These are phyloP conservation scores for Oryza rufipogon DNA, from an alignment of 176 grass and related monocot genomes.

Conservation along the genomic window DNA sequence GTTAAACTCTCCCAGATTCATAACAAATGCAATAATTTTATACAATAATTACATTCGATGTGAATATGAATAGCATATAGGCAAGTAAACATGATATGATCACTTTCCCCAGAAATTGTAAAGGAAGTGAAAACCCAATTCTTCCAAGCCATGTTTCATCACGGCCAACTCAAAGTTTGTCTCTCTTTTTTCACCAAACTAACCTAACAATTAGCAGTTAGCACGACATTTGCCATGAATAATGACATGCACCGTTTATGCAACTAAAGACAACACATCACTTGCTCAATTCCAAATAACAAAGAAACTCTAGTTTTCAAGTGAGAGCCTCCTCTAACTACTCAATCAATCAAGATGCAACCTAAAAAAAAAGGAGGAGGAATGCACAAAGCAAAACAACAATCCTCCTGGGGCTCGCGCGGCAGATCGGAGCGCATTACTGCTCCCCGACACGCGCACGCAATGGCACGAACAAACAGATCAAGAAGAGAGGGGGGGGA, in stretches of 20 bases:
- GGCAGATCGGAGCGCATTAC: conserved; percentile 49
- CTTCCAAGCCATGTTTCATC: conserved; percentile 22
- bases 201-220: neutral
- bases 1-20: conserved; percentile 5
- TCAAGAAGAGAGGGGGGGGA: conserved; percentile 35
- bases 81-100: conserved; percentile 19
- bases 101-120: conserved; percentile 3
- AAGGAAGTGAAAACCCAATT: neutral
- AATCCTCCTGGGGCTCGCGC: conserved; percentile 10
- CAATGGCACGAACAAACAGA: conserved; percentile 31
- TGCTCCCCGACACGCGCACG: conserved; percentile 1
- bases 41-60: neutral
- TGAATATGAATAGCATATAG: neutral
- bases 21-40: neutral
- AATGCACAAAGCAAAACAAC: conserved; percentile 38
- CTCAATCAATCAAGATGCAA: conserved; percentile 12
- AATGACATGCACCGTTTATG: conserved; percentile 23
- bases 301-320: conserved; percentile 25
- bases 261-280: neutral
- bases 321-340: conserved; percentile 26
- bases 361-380: neutral
- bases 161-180: neutral
- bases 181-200: conserved; percentile 2
- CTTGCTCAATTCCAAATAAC: conserved; percentile 29
- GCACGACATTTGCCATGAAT: conserved; percentile 1